Base-by-base conservation (phyloP, 192 early-diverging fungal species). In the Podila verticillata region DNA sequence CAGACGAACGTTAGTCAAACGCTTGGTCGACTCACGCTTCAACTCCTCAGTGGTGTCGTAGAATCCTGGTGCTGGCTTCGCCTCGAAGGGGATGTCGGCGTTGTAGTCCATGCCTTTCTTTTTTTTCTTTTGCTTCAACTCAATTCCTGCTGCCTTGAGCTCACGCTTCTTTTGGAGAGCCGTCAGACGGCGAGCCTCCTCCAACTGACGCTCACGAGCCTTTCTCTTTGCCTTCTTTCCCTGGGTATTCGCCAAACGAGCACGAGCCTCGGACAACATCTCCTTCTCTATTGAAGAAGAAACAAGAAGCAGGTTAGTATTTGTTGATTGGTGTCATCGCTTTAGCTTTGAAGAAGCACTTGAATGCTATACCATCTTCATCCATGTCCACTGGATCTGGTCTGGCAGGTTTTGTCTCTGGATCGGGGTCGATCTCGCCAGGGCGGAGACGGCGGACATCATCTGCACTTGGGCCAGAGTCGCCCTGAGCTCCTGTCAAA, bases 351-450 rank as follows among this genome's bases (percentile, higher is more conserved):
- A n/a, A 66, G 10, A 2, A 61, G n/a, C 17, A 20, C 13, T 36
- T 19, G 28, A 3, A 15, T 19, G n/a, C 5, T 39, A 29, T 77
- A 84, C 83, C 83, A 81, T 99, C 97, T 80, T 98, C 97, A 66
- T 99, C 98, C 98, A 99, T 99, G 77, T 99, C 98, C 4, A 99
- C 95, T 15, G 98, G 96, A 82, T 99, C 98, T 3, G 98, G 98
- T 13, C 97, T 87, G 1, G 98, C 98, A n/a, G 98, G 94, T 71
- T 96, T 96, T 1, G 93, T 91, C 83, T 99, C 98, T 28, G 97
- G 98, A 70, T 97, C 95, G 13, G 97, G 97, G 83, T 99, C 96
- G 51, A 99, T 96, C 84, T 98, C 97, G 49, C 98, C 98, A 7
- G 97, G 97, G 28, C 98, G 87, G 12, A 98, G 82, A 32, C 89